Evolutionary conservation across 805 yeast species (phyloP), one percentile per base, ranked within the genome.

Genomic region (Myxozyma nipponensis): DNA sequence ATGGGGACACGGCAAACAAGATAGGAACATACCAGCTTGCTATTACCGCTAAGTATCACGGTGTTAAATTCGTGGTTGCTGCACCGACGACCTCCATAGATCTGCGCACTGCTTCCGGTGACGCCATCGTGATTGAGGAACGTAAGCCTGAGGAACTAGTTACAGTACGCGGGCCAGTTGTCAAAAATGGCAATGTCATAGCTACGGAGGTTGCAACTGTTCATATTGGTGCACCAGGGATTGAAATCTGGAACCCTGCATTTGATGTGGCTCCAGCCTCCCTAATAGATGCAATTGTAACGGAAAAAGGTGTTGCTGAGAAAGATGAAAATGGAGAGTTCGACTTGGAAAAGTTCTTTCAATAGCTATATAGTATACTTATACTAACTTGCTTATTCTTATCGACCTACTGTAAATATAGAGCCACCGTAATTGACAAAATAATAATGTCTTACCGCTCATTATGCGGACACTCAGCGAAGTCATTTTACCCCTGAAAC

Each of bases 1-100:
- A 91, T 65, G 98, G 98, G 46, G 98, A 91, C 64, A 82, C 96
- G 26, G 98, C 98, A 1, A 91, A 91, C 70, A 91, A 91, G 70
- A 91, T 91, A 45, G 98, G 98, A 21, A 93, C 98, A 0, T 86
- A 81, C 69, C 97, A 90, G 69, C 70, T 91, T 57, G 84, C 97
- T 0, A 73, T 83, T 10, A 71, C 88, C 50, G 83, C 95, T 18
- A 77, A 82, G 52, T 77, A 78, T 46, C 77, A 77, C 48, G 82
- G 79, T 4, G 81, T 90, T 61, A 84, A 83, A 63, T 91, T 93
- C 62, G 81, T 87, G 40, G 96, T 93, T 7, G 98, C 96, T 25
- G 98, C 97, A 1, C 98, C 98, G 44, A 85, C 79, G 41, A 89
- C 97, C 0, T 88, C 98, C 0, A 82, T 91, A 57, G 98, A 91